Evolutionary conservation across 2,329 filamentous ascomycete genomes (phyloP).

Genomic region (Ilyonectria robusta): DNA sequence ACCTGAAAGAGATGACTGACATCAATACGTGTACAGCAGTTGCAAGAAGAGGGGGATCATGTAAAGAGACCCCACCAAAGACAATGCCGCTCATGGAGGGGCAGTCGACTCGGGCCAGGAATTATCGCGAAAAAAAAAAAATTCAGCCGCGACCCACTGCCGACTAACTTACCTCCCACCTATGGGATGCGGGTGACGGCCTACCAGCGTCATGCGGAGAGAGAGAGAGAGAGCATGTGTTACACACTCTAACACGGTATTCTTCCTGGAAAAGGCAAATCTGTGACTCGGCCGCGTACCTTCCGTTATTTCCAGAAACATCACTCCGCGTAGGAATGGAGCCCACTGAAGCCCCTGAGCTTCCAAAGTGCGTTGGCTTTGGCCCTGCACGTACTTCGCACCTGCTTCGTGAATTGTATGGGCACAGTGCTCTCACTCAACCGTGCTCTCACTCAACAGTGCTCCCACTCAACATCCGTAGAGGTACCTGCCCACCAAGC

Average conservation of each 20-base stretch:
- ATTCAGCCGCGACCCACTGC: constrained; percentile 8
- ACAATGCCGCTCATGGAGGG: constrained; percentile 41
- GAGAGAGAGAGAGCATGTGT: not conserved
- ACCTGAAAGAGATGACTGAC: constrained; percentile 23
- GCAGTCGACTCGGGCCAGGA: constrained; percentile 32
- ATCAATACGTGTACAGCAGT: constrained; percentile 37
- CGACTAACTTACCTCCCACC: not conserved
- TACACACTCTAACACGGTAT: not conserved
- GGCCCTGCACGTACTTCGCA: not conserved
- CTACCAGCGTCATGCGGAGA: not conserved
- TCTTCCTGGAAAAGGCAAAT: not conserved
- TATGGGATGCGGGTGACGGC: not conserved
- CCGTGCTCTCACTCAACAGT: not conserved
- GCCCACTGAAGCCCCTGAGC: not conserved
- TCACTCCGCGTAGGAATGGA: not conserved
- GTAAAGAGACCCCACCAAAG: constrained; percentile 22
- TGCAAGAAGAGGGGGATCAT: constrained; percentile 38
- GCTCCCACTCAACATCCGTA: constrained; percentile 4
- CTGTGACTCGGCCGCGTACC: not conserved
- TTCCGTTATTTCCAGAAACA: not conserved
- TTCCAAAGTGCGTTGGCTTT: not conserved
- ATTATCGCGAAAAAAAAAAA: constrained; percentile 38
- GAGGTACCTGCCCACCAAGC: not conserved
- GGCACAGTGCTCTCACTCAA: not conserved
- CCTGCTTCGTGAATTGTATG: not conserved